Evolutionary conservation across 2,329 filamentous ascomycete species (phyloP).

Genomic region (Pseudogymnoascus sp.): DNA sequence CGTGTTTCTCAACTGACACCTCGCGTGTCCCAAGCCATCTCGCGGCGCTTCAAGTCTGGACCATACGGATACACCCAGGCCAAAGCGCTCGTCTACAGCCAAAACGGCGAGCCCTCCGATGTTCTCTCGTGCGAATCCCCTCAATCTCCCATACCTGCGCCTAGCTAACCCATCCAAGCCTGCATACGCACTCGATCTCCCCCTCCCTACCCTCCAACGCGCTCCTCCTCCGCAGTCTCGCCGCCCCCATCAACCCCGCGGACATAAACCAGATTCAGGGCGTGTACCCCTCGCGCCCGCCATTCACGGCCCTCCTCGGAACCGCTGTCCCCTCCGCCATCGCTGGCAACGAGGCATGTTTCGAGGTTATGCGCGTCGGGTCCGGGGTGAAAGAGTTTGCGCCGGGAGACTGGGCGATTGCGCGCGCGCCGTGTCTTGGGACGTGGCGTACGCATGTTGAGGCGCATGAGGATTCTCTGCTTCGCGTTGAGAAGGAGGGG

Average conservation of each 20-base stretch:
- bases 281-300: slow-evolving; percentile 81
- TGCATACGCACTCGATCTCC: slow-evolving; percentile 71
- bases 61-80: slow-evolving; percentile 77
- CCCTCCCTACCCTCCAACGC: slow-evolving; percentile 59
- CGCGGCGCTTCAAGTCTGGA: slow-evolving; percentile 42
- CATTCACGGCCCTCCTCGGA: slow-evolving; percentile 68
- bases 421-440: slow-evolving; percentile 73
- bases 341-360: slow-evolving; percentile 86
- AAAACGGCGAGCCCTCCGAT: slow-evolving; percentile 67
- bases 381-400: slow-evolving; percentile 43
- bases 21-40: slow-evolving; percentile 12
- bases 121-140: slow-evolving; percentile 49
- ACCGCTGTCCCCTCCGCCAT: slow-evolving; percentile 70
- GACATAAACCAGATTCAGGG: slow-evolving; percentile 98
- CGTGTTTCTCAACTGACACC: not conserved
- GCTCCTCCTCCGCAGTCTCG: slow-evolving; percentile 79
- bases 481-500: slow-evolving; percentile 61
- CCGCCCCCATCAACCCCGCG: slow-evolving; percentile 89
- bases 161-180: slow-evolving; percentile 31
- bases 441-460: slow-evolving; percentile 93
- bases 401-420: slow-evolving; percentile 90
- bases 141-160: not conserved
- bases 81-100: slow-evolving; percentile 70
- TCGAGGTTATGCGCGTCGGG: slow-evolving; percentile 73
- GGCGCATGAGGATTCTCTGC: slow-evolving; percentile 55